A percentile compares a stretch with the other conserved stretches of the same genome.
Conservation (phyloP, 2,329 filamentous ascomycete species). For the Aurifilum marmelostoma region DNA sequence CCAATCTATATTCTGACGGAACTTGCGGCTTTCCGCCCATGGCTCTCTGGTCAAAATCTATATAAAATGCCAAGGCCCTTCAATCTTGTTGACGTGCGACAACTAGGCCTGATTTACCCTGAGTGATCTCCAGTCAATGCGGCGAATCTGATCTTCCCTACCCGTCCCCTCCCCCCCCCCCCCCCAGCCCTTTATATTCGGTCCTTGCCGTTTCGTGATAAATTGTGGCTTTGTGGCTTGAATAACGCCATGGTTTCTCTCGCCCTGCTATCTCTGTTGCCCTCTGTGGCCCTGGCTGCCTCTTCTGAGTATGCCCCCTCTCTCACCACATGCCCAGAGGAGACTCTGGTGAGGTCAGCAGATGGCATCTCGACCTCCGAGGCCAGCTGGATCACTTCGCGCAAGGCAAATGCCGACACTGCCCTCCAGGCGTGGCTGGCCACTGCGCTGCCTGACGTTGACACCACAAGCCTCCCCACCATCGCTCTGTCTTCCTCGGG, state of each 20-base stretch:
- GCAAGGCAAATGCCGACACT: slow-evolving; percentile 21
- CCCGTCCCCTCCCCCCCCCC: no score
- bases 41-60: neutral
- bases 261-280: slow-evolving; percentile 15
- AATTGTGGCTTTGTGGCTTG: neutral
- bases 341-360: slow-evolving; percentile 24
- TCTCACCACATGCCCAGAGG: slow-evolving; percentile 14
- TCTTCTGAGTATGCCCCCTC: slow-evolving; percentile 13
- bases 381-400: slow-evolving; percentile 11
- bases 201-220: neutral
- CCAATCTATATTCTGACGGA: slow-evolving; percentile 4
- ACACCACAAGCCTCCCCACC: slow-evolving; percentile 29
- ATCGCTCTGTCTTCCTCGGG: slow-evolving; percentile 36
- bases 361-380: slow-evolving; percentile 24
- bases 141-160: neutral
- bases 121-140: neutral
- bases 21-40: neutral
- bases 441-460: slow-evolving; percentile 15
- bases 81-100: neutral
- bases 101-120: neutral
- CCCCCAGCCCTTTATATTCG: no score
- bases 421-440: slow-evolving; percentile 21
- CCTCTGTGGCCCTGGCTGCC: slow-evolving; percentile 19
- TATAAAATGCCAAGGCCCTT: neutral
- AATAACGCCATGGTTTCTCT: slow-evolving; percentile 13